A percentile compares a stretch with the other conserved stretches of the same genome.
Evolutionary conservation across 176 grass and related monocot species (phyloP).

Genomic region (Saccharum spontaneum): DNA sequence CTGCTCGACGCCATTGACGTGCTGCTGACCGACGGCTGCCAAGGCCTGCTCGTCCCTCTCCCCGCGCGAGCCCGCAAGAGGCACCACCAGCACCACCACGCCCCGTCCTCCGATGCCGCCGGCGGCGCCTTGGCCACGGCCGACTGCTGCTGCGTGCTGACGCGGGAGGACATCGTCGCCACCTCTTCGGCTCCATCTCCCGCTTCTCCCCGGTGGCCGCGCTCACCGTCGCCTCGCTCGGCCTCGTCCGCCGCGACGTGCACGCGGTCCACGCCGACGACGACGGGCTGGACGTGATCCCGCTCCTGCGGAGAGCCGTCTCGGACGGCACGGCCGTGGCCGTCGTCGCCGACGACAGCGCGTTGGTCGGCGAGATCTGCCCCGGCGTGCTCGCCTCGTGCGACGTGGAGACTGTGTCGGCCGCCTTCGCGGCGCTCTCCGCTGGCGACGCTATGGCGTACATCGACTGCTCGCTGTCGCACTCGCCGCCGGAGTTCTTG

Average conservation of each 20-base stretch:
- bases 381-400: slow-evolving; percentile 44
- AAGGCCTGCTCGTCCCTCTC: slow-evolving; percentile 52
- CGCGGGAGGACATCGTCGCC: slow-evolving; percentile 79
- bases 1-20: slow-evolving; percentile 70
- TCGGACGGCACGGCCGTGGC: slow-evolving; percentile 58
- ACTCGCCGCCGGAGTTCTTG: slow-evolving; percentile 42
- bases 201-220: slow-evolving; percentile 47
- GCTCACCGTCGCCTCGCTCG: slow-evolving; percentile 56
- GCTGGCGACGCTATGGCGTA: slow-evolving; percentile 48
- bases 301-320: slow-evolving; percentile 41
- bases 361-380: slow-evolving; percentile 68
- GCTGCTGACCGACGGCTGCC: slow-evolving; percentile 49
- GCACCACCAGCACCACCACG: slow-evolving; percentile 31
- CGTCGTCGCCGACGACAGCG: slow-evolving; percentile 36
- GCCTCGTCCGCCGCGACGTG: slow-evolving; percentile 49
- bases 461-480: slow-evolving; percentile 46
- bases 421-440: slow-evolving; percentile 54
- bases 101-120: background rate
- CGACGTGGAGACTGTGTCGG: slow-evolving; percentile 33
- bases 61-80: slow-evolving; percentile 35
- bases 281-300: slow-evolving; percentile 48
- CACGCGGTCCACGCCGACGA: slow-evolving; percentile 50
- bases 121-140: background rate
- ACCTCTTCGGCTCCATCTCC: slow-evolving; percentile 78
- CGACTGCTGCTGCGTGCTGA: slow-evolving; percentile 62